phyloP scores from a whole-genome alignment of 164 flowering plant genomes.

The Saururus chinensis region DNA sequence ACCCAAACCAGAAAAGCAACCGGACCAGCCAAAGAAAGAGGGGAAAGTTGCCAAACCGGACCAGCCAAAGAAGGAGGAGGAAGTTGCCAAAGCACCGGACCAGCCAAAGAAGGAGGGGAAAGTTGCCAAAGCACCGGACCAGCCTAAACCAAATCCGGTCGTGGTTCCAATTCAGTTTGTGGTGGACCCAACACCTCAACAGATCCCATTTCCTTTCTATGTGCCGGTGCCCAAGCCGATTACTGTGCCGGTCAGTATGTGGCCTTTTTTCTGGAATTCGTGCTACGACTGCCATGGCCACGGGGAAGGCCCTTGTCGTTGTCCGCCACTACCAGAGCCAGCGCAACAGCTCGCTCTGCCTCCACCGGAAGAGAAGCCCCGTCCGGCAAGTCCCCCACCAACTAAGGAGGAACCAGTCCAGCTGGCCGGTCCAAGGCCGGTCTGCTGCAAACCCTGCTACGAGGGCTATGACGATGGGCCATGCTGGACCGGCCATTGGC shows the following conservation, averaged over 20 bases:
- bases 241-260: too few relatives aligned
- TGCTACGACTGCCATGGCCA: not conserved
- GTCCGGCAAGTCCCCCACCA: too few relatives aligned
- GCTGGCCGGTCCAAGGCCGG: not conserved
- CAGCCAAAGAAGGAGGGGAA: not conserved
- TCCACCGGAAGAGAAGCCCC: too few relatives aligned
- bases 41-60: not conserved
- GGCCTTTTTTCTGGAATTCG: not conserved
- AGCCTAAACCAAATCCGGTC: not conserved
- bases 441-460: constrained; percentile 1
- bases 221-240: not conserved
- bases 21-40: constrained; percentile 1
- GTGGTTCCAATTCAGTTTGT: not conserved
- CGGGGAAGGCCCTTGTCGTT: not conserved
- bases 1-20: not conserved
- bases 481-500: not conserved
- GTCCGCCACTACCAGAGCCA: not conserved
- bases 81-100: not conserved
- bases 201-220: too few relatives aligned
- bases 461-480: not conserved
- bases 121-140: not conserved
- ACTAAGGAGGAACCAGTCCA: too few relatives aligned
- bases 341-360: too few relatives aligned
- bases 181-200: too few relatives aligned
- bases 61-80: not conserved